Base-by-base conservation (phyloP, 352 stramenopile species). In the Phytophthora litchii region DNA sequence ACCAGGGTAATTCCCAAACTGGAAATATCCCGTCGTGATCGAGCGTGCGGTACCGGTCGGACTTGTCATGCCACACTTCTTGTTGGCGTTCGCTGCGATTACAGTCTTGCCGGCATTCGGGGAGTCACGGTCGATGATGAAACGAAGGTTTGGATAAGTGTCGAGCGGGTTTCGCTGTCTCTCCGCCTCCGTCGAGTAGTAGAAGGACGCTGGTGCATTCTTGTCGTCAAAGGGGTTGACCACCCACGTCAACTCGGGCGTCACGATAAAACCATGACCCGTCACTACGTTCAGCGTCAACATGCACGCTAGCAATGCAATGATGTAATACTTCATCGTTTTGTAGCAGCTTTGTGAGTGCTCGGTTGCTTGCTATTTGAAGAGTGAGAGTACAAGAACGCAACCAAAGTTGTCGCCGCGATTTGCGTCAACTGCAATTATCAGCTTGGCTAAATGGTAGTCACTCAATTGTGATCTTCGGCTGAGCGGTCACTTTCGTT, bases 51-150 rank as follows among this genome's bases (percentile, higher is more conserved):
- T n/a, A 36, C 31, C 31, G 9, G 31, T 36, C 8, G 31, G 2
- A 36, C 31, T 36, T n/a, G 31, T 36, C 31, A 36, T 36, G 31
- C 31, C 31, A n/a, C 31, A 36, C 31, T 36, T 36, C 31, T 36
- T 36, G 10, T 36, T 36, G 13, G 31, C 31, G 13, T 36, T 36
- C 4, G 31, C 31, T 7, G 31, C 31, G 10, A 36, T 36, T 2
- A 36, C 9, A 4, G 31, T 4, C 4, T 14, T 36, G 12, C 13
- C 13, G 9, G 31, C 13, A n/a, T 36, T 36, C 4, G 31, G 31
- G 10, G 10, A 7, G 10, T 36, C 31, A 9, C 31, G 31, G 31
- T 36, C 31, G 31, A 36, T 36, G 31, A 36, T 36, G 31, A n/a
- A 36, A 3, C 31, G 31, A 36, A 36, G 31, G 31, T 36, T 36